Evolutionary conservation across 2,329 filamentous ascomycete genomes (phyloP), one percentile per base, ranked within the genome.

Genomic region (Monosporascus sp.): DNA sequence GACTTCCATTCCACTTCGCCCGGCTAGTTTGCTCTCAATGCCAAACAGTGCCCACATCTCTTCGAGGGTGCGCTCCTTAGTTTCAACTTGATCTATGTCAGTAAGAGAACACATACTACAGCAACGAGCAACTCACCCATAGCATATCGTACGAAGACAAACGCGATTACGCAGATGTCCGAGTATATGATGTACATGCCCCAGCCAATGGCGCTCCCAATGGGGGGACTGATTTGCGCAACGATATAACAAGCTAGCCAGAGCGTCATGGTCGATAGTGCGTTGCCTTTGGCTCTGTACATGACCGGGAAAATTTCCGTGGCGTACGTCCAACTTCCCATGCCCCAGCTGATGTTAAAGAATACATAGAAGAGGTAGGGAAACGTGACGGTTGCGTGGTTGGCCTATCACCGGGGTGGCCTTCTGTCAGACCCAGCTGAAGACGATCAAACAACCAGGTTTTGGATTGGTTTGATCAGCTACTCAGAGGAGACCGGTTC

Each of bases 171-270:
- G 17, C 63, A 63, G 17, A 65, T 63, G 22, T 54, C 58, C 6
- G 60, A 58, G 31, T 63, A 55, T 24, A 64, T 61, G 18, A 64
- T 54, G 37, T 65, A 65, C 6, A 66, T 49, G 1, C 63, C 63
- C 60, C 61, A 65, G 5, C 60, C 59, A 17, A 63, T 64, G 2
- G 62, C 52, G 1, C 55, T 54, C 9, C 56, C 58, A 37, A 64
- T 64, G 0, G 60, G 63, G 15, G 60, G 60, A 20, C 54, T 57
- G 37, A 55, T 56, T 45, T 61, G 60, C 4, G 58, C 60, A 5
- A 63, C 58, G 35, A 60, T 53, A 41, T 60, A 59, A 52, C 61
- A 63, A n/a, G 62, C 61, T 9, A 65, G 52, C 63, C 63, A 64
- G 5, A 65, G 56, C 11, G 60, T 63, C n/a, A 62, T 62, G 0